Conservation (phyloP, 805 yeast species). For the Spathaspora arborariae region DNA sequence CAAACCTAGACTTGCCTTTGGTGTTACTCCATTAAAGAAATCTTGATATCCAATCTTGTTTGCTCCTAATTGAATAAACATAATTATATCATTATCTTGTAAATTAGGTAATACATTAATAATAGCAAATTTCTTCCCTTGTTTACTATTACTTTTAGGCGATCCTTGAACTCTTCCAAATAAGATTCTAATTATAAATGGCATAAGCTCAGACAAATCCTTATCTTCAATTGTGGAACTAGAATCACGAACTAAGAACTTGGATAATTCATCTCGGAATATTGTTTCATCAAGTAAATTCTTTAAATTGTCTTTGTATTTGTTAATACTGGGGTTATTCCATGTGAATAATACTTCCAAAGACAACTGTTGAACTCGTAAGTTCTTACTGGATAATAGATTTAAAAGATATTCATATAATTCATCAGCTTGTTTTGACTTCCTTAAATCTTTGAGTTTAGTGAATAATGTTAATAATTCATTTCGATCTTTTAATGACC, state of each 20-base stretch:
- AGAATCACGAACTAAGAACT: constrained; percentile 47
- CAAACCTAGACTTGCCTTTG: constrained; percentile 7
- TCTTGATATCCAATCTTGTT: constrained; percentile 45
- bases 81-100: constrained; percentile 45
- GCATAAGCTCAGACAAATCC: constrained; percentile 63
- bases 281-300: constrained; percentile 78
- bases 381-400: constrained; percentile 57
- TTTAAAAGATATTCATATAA: constrained; percentile 51
- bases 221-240: constrained; percentile 55
- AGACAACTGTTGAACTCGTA: constrained; percentile 68
- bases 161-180: constrained; percentile 82
- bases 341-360: constrained; percentile 65
- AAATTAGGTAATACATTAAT: constrained; percentile 60
- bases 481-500: constrained; percentile 54
- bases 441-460: constrained; percentile 59
- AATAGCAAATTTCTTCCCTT: constrained; percentile 69
- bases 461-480: constrained; percentile 59
- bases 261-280: constrained; percentile 80
- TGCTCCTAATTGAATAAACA: constrained; percentile 62
- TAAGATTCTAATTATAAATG: constrained; percentile 68
- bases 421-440: constrained; percentile 47
- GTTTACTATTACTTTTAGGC: constrained; percentile 64
- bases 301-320: constrained; percentile 68
- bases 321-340: constrained; percentile 53
- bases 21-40: constrained; percentile 15